Evolutionary conservation across 805 yeast species (phyloP), one percentile per base, ranked within the genome.

Genomic region (Hanseniaspora guilliermondii): DNA sequence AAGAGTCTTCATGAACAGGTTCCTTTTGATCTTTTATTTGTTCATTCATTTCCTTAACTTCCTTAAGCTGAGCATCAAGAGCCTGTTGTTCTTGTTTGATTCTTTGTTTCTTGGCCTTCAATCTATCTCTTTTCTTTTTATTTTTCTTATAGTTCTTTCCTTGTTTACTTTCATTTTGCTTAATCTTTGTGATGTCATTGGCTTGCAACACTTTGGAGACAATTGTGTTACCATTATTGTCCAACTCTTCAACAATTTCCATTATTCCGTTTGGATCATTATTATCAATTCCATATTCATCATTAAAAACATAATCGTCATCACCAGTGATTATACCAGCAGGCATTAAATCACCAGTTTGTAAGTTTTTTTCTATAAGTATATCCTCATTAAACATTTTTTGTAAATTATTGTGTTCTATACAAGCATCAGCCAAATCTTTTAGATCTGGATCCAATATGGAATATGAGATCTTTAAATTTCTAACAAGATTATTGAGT

Each of bases 161-260:
- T 24, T 25, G 30, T 8, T 47, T 47, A 14, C 25, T 52, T 35
- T 33, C 39, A 4, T 21, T 41, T 27, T 17, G 19, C 25, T 17
- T 33, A 16, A 27, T n/a, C 19, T 35, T 30, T 19, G 35, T 5
- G 4, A 9, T 35, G 11, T 32, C 37, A 4, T 25, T 12, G 38
- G 38, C 25, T 27, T 38, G 12, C 21, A 25, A 17, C 56, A 49
- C 30, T 50, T 58, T 6, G 12, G 53, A 27, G 4, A 22, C 25
- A 25, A 48, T 33, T 5, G 52, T 35, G 17, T 55, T 74, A 1
- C 74, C 88, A 9, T 79, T 76, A 0, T 81, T 88, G 61, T 83
- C 87, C 37, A 84, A 65, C 50, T 76, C 76, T 61, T 83, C 91
- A 21, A 75, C 69, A 9, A 84, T 83, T 49, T 83, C 89, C 74